Evolutionary conservation across 306 rosid genomes (phyloP), one percentile per base, ranked within the genome.

Genomic region (Dryas drummondii): DNA sequence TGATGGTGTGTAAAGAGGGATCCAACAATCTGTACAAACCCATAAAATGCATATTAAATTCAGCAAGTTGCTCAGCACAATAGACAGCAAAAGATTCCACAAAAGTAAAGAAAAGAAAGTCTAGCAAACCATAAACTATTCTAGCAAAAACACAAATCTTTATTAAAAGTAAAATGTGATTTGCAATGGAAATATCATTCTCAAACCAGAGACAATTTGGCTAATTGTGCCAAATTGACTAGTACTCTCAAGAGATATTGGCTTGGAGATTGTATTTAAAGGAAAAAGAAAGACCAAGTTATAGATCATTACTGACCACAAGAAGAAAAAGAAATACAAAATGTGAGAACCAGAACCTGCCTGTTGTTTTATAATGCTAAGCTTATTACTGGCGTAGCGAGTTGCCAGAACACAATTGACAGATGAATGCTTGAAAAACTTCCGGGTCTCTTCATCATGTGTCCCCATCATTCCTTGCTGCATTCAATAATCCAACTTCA

Each of bases 1-100:
- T 92, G 99, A 88, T 96, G 99, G 78, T 96, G 98, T 48, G 99
- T 96, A 76, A 90, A 96, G 74, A 96, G 81, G 32, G 84, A 80
- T 64, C 99, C 99, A 79, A 96, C 91, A 85, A 85, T 83, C 99
- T 96, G 85, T 67, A 81, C 17, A 62, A 80, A 44, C 59, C 71
- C 87, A 83, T 56, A 65, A 63, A 57, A 42, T 10, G 80, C 46
- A 80, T 79, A 68, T 72, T 75, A 84, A 17, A 63, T 73, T 71
- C 15, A 72, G 32, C 58, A 61, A 13, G 75, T 51, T 37, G 52
- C 72, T 67, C 41, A 10, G 41, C 83, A 76, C 67, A 50, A 68
- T 42, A 48, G 40, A 74, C 78, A 55, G n/a, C 5, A 73, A 40
- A 68, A 48, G 50, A 70, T 50, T 27, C 8, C 10, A 19, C 9